phyloP scores from a whole-genome alignment of 2,329 filamentous ascomycete genomes.

The Venturia aucupariae region DNA sequence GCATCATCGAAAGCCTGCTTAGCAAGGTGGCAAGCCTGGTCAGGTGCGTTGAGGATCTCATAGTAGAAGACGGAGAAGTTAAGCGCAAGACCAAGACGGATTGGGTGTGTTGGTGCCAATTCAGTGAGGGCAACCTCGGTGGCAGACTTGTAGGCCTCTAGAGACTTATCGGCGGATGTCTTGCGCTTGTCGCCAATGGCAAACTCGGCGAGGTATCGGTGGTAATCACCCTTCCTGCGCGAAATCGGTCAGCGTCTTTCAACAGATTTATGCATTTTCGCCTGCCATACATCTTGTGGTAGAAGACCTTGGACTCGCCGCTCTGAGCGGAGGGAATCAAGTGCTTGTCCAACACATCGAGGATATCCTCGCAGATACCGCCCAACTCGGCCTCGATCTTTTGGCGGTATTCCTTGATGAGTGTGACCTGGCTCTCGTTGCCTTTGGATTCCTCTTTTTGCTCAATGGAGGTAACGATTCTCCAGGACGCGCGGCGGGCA shows the following conservation, averaged over 20 bases:
- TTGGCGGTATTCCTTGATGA: constrained; percentile 97
- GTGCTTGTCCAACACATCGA: constrained; percentile 88
- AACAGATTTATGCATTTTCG: neutral
- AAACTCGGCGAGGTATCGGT: constrained; percentile 97
- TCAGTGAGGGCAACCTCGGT: constrained; percentile 86
- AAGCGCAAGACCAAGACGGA: constrained; percentile 81
- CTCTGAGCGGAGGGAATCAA: constrained; percentile 89
- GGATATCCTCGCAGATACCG: constrained; percentile 96
- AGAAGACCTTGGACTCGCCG: constrained; percentile 98
- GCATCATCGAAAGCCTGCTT: constrained; percentile 96
- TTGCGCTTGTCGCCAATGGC: constrained; percentile 91
- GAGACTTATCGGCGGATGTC: constrained; percentile 84
- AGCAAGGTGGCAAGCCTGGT: constrained; percentile 95
- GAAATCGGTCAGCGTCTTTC: constrained; percentile 11
- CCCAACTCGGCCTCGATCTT: constrained; percentile 96
- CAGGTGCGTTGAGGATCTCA: constrained; percentile 96
- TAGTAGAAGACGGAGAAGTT: constrained; percentile 99
- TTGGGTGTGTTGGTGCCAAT: constrained; percentile 84
- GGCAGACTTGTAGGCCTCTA: constrained; percentile 93
- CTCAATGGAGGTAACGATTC: constrained; percentile 97
- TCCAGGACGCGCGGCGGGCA: constrained; percentile 92
- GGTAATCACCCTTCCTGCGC: constrained; percentile 95
- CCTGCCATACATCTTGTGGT: constrained; percentile 87
- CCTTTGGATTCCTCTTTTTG: constrained; percentile 99
- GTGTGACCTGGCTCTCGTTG: constrained; percentile 77